phyloP scores from a whole-genome alignment of 2,329 filamentous ascomycete genomes.

The Sclerotinia borealis region DNA sequence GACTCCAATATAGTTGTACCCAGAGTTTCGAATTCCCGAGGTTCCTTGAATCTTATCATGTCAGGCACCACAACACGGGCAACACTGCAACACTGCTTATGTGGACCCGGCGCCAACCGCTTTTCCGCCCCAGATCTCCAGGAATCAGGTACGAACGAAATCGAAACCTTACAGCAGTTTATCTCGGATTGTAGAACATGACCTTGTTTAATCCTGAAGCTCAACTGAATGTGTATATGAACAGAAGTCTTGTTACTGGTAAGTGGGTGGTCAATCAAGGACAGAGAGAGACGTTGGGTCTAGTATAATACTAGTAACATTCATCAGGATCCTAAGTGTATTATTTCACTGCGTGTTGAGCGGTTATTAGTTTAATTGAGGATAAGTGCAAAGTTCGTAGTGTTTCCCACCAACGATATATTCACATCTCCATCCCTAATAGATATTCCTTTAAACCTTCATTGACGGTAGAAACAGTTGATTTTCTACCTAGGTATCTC shows the following conservation, averaged over 20 bases:
- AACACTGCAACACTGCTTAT: not conserved
- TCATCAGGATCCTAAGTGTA: not conserved
- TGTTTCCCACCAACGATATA: not conserved
- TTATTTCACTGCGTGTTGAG: not conserved
- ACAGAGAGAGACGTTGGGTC: too few relatives aligned
- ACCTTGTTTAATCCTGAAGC: not conserved
- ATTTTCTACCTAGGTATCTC: conserved; percentile 2
- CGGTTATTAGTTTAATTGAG: not conserved
- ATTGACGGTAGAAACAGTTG: conserved; percentile 3
- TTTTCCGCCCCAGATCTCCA: conserved; percentile 11
- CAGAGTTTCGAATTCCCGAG: too few relatives aligned
- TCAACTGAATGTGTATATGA: too few relatives aligned
- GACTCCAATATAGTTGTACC: too few relatives aligned
- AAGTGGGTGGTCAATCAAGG: too few relatives aligned
- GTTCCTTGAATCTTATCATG: not conserved
- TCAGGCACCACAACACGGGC: too few relatives aligned
- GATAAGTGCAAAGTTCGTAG: not conserved
- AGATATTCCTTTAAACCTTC: not conserved
- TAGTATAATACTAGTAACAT: not conserved
- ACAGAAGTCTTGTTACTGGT: too few relatives aligned
- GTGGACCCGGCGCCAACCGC: conserved; percentile 6
- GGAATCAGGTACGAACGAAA: not conserved
- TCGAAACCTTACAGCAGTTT: too few relatives aligned
- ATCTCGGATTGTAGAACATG: not conserved
- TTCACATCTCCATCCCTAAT: not conserved